Evolutionary conservation across 2,329 filamentous ascomycete genomes (phyloP).

Genomic region (Trichophaea hybrida): DNA sequence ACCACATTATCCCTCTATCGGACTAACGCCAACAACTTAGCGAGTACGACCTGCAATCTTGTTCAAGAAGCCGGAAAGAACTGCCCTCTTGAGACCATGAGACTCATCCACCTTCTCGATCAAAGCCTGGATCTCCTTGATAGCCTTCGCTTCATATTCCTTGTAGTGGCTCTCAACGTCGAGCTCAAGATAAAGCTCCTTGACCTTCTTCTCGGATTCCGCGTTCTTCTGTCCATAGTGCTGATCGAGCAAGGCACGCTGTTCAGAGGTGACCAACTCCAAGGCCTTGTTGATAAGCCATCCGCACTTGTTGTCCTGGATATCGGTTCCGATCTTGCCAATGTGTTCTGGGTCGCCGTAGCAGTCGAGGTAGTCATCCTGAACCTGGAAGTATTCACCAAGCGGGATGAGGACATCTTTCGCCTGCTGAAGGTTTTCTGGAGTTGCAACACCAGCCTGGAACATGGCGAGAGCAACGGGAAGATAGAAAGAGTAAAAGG

Average conservation of each 20-base stretch:
- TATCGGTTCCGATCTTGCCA: slow-evolving; percentile 97
- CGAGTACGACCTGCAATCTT: slow-evolving; percentile 75
- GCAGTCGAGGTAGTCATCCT: slow-evolving; percentile 98
- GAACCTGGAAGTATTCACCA: slow-evolving; percentile 97
- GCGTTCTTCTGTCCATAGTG: slow-evolving; percentile 91
- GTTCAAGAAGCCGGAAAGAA: slow-evolving; percentile 77
- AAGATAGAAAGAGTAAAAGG: slow-evolving; percentile 98
- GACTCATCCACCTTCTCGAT: slow-evolving; percentile 74
- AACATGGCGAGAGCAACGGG: slow-evolving; percentile 82
- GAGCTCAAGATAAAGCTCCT: slow-evolving; percentile 76
- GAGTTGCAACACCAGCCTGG: slow-evolving; percentile 70
- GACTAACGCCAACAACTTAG: background rate
- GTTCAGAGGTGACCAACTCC: slow-evolving; percentile 62
- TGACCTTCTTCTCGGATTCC: slow-evolving; percentile 67
- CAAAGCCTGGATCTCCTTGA: slow-evolving; percentile 58
- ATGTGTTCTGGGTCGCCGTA: slow-evolving; percentile 85
- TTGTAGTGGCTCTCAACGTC: slow-evolving; percentile 70
- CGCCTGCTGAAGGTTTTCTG: slow-evolving; percentile 75
- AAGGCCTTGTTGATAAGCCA: slow-evolving; percentile 96
- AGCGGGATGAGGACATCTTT: slow-evolving; percentile 90
- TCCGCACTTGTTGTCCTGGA: slow-evolving; percentile 98
- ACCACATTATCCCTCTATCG: background rate
- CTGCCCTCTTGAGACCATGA: slow-evolving; percentile 72
- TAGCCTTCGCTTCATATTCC: slow-evolving; percentile 77
- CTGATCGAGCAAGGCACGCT: slow-evolving; percentile 73